Conservation (phyloP, 768 basidiomycete genomes). For the Cystofilobasidium capitatum region DNA sequence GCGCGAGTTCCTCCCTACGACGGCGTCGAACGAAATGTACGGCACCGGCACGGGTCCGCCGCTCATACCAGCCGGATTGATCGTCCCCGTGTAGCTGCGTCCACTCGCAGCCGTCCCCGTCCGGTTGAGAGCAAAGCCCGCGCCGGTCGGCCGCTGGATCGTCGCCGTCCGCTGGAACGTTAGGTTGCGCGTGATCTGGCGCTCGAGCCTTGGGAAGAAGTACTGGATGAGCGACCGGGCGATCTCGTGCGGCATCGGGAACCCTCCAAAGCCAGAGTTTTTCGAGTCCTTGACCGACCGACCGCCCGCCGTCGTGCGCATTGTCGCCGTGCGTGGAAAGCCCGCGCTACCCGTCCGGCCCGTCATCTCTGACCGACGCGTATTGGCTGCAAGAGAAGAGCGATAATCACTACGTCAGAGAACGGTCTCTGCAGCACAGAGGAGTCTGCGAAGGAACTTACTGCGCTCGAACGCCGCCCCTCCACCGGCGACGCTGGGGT, state of each 20-base stretch:
- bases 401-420: neutral
- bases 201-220: constrained; percentile 57
- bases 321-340: constrained; percentile 35
- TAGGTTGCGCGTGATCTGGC: constrained; percentile 55
- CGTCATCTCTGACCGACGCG: constrained; percentile 18
- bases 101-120: constrained; percentile 47
- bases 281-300: constrained; percentile 28
- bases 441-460: constrained; percentile 4
- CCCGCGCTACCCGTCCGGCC: constrained; percentile 11
- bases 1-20: constrained; percentile 67
- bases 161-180: constrained; percentile 67
- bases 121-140: constrained; percentile 67
- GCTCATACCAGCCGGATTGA: constrained; percentile 35
- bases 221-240: constrained; percentile 46
- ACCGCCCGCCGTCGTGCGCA: constrained; percentile 31
- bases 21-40: constrained; percentile 76
- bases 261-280: constrained; percentile 39
- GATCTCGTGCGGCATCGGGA: constrained; percentile 39
- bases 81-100: constrained; percentile 20
- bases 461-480: constrained; percentile 22
- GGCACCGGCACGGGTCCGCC: constrained; percentile 45
- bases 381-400: neutral
- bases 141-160: constrained; percentile 48
- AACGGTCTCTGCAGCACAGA: neutral
- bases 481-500: constrained; percentile 5